Evolutionary conservation across 129 eudicot genomes (phyloP), one percentile per base, ranked within the genome.

Genomic region (Pseudognaphalium luteoalbum): DNA sequence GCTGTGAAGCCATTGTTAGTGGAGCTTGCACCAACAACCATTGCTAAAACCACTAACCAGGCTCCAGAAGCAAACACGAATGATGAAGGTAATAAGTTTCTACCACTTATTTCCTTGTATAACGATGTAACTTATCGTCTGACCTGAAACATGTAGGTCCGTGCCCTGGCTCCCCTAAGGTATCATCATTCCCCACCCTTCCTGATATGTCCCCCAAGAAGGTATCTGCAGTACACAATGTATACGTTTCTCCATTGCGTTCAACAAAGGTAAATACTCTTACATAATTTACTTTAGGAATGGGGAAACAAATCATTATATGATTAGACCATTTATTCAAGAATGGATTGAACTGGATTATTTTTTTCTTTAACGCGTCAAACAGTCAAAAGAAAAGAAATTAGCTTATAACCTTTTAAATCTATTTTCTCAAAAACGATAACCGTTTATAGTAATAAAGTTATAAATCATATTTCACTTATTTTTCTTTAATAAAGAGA

Each of bases 161-260:
- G 72, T 80, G 87, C 70, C 99, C 97, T 41, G 88, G 88, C 59
- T 95, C 99, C 16, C 99, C 97, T 8, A 91, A 79, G 75, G 77
- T 94, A 76, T 87, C 97, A 6, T 32, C 87, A 14, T 95, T 95
- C 84, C 97, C 99, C 19, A 89, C 89, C 74, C 92, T 95, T 51
- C 99, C 99, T 19, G 99, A 95, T 78, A 91, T 91, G 99, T 95
- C 99, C 20, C 99, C 97, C 2, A 95, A 91, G 86, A 95, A 95
- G 82, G 97, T 95, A 25, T 91, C 99, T 41, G 83, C 94, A 2
- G 88, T 80, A 5, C 98, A 91, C 79, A 95, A 95, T 70, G 92
- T 95, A 9, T 95, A 91, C 37, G 99, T 95, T 34, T 95, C 99
- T 69, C 99, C 99, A 11, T 80, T 95, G 79, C 88, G 96, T 14